Conservation (phyloP, 2,329 filamentous ascomycete species). For the Aureobasidium sp. region DNA sequence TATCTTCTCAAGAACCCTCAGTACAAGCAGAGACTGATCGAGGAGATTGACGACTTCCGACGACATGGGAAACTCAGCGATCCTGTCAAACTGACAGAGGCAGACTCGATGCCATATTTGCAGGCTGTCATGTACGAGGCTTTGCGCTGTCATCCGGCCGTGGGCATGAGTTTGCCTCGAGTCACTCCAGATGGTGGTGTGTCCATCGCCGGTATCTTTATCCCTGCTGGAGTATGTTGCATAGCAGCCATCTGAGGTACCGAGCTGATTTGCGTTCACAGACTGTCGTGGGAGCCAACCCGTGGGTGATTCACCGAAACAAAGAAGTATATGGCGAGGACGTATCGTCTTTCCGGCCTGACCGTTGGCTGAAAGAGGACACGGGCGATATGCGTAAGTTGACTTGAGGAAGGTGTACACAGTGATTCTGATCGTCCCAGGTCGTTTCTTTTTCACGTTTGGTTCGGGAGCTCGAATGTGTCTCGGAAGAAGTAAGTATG, state of each 20-base stretch:
- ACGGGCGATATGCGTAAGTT: constrained; percentile 20
- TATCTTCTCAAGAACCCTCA: constrained; percentile 31
- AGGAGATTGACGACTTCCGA: constrained; percentile 30
- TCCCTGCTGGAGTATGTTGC: constrained; percentile 25
- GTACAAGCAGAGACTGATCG: constrained; percentile 27
- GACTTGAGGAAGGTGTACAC: background rate
- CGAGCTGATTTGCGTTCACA: background rate
- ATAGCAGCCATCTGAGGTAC: background rate
- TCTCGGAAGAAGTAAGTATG: constrained; percentile 19
- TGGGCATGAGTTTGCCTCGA: constrained; percentile 35
- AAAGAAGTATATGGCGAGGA: constrained; percentile 27
- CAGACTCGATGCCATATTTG: constrained; percentile 35
- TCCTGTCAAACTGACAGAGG: constrained; percentile 27
- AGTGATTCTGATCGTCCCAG: constrained; percentile 15
- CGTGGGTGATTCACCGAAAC: constrained; percentile 30
- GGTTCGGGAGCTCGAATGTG: constrained; percentile 28
- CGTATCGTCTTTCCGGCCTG: constrained; percentile 30
- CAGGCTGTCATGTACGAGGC: constrained; percentile 41
- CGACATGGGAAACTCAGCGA: constrained; percentile 25
- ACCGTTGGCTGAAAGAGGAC: constrained; percentile 30
- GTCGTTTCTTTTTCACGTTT: constrained; percentile 32
- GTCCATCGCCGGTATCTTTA: constrained; percentile 29
- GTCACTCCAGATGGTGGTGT: constrained; percentile 34
- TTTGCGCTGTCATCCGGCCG: constrained; percentile 37
- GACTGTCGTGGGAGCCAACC: constrained; percentile 27